Conservation (phyloP, 768 basidiomycete species). For the Macrolepiota fuliginosa region DNA sequence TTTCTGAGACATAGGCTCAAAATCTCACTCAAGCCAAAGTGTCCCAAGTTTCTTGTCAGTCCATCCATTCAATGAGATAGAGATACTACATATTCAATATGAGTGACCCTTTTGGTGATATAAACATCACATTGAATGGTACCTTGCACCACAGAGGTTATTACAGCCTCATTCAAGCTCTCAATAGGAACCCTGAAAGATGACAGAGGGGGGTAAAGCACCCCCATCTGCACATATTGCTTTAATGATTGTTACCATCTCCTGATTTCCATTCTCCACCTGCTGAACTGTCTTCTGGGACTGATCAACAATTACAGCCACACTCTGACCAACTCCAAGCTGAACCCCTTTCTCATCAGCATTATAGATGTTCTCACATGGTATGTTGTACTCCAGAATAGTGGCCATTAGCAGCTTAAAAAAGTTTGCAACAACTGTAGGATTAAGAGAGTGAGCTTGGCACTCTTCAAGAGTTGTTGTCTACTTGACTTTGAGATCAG, state of each 20-base stretch:
- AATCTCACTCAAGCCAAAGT: constrained; percentile 31
- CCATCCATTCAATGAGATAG: constrained; percentile 36
- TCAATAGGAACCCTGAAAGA: constrained; percentile 14
- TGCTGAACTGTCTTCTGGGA: not conserved
- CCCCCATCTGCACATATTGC: not conserved
- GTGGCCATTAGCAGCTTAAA: not conserved
- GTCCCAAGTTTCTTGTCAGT: constrained; percentile 22
- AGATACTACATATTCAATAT: constrained; percentile 23
- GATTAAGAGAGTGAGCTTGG: not conserved
- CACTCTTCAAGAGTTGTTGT: not conserved
- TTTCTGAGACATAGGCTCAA: constrained; percentile 23
- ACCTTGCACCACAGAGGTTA: not conserved
- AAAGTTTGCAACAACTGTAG: not conserved
- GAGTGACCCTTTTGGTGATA: not conserved
- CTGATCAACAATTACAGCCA: constrained; percentile 1
- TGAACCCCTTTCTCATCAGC: constrained; percentile 13
- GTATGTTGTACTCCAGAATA: not conserved
- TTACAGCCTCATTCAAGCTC: not conserved
- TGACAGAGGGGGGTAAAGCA: not conserved
- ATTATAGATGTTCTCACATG: constrained; percentile 12
- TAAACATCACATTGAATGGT: not conserved
- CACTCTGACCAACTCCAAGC: constrained; percentile 6
- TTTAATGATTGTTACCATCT: not conserved
- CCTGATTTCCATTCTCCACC: not conserved
- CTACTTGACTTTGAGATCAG: not conserved